Evolutionary conservation across 768 basidiomycete species (phyloP), one percentile per base, ranked within the genome.

Genomic region (Suillus ampliporus): DNA sequence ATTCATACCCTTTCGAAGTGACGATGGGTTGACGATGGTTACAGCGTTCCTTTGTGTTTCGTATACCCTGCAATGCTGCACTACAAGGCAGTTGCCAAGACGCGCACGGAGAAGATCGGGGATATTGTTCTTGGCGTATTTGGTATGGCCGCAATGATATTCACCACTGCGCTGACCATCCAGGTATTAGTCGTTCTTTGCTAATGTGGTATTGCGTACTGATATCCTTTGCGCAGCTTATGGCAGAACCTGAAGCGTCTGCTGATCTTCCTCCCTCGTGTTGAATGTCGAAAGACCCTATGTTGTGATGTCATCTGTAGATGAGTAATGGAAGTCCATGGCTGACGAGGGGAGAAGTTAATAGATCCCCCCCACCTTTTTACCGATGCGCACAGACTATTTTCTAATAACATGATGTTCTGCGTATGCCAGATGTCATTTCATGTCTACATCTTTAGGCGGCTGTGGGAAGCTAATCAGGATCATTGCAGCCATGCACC

Each of bases 11-110:
- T 17, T 21, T 40, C 28, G 56, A 53, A 64, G 13, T 31, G 11
- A 19, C 11, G 15, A 50, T 7, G 21, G 67, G 58, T 21, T 68
- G 48, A 70, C 65, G 26, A 38, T 44, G 61, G 57, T 40, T 40
- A 19, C 65, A 97, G 95, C 69, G 89, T 97, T 10, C 97, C 97
- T 9, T 79, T 99, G 64, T 97, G 95, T 75, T 96, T 93, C 73
- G 88, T 96, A 53, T 98, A 97, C 71, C 97, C 95, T 5, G 89
- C 95, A 6, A 88, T 97, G 90, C 76, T 97, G 64, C 95, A 97
- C 72, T 91, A 94, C 78, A 91, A 85, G 76, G 91, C 90, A n/a
- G 88, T 89, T 67, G 90, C 95, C 7, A 83, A 79, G 65, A 95
- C 92, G 1, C 80, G 82, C 63, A 84, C 71, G 67, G 80, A 89